Evolutionary conservation across 441 rosid genomes (phyloP).

Genomic region (Aleurites moluccanus): DNA sequence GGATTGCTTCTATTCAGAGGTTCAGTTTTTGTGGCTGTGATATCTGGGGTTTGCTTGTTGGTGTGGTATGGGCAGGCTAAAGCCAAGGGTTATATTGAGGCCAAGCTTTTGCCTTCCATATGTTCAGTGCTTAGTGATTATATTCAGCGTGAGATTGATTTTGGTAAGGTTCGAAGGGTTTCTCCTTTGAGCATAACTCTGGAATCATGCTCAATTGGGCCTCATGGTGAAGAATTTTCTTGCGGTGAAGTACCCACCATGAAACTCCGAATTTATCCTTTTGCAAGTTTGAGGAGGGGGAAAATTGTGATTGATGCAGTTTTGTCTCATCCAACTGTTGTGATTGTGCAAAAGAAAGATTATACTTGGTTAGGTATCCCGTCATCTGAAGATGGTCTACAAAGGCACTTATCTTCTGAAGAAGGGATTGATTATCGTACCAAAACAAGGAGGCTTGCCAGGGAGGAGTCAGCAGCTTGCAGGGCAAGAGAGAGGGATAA

Average conservation of each 20-base stretch:
- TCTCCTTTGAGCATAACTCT: constrained; percentile 90
- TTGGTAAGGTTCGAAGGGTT: constrained; percentile 83
- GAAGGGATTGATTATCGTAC: constrained; percentile 99
- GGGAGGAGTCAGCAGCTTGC: constrained; percentile 72
- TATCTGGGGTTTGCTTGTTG: constrained; percentile 87
- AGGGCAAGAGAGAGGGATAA: constrained; percentile 70
- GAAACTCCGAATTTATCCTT: constrained; percentile 81
- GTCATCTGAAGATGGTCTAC: constrained; percentile 52
- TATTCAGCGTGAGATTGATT: constrained; percentile 81
- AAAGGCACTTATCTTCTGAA: constrained; percentile 67
- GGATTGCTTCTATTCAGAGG: constrained; percentile 72
- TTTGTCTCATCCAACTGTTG: constrained; percentile 64
- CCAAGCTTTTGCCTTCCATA: constrained; percentile 86
- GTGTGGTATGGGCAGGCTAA: constrained; percentile 90
- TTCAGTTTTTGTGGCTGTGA: constrained; percentile 66
- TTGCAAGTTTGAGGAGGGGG: constrained; percentile 90
- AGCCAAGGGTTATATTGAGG: constrained; percentile 70
- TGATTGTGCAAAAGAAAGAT: constrained; percentile 88
- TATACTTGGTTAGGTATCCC: constrained; percentile 95
- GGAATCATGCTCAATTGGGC: constrained; percentile 82
- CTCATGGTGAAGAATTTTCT: constrained; percentile 84
- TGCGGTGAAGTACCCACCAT: constrained; percentile 86
- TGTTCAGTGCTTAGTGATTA: constrained; percentile 76
- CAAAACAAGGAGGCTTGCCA: constrained; percentile 69
- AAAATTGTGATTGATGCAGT: constrained; percentile 93